Evolutionary conservation across 352 stramenopile genomes (phyloP).

Genomic region (Peronosclerospora sorghi): DNA sequence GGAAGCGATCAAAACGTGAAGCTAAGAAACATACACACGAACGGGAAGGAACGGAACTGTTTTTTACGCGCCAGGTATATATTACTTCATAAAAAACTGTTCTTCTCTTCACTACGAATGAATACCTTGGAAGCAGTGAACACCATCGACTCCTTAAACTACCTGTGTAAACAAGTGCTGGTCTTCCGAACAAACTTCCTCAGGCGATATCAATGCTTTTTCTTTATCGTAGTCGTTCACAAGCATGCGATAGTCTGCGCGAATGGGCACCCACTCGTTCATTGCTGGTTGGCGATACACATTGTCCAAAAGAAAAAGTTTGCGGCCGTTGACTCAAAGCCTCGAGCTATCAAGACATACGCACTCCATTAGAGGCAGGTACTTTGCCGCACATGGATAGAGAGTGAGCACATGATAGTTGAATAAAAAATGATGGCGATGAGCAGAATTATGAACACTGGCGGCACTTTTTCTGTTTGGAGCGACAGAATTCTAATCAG

Average conservation of each 20-base stretch:
- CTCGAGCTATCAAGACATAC: conserved; percentile 40
- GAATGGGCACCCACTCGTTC: conserved; percentile 34
- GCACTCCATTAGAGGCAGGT: conserved; percentile 49
- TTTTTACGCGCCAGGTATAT: too few species aligned
- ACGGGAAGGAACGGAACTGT: too few species aligned
- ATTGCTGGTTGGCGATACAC: conserved; percentile 67
- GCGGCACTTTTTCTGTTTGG: conserved; percentile 40
- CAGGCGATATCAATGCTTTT: conserved; percentile 27
- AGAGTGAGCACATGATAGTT: conserved; percentile 44
- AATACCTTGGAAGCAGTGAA: too few species aligned
- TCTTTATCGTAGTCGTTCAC: conserved; percentile 22
- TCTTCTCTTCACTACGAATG: too few species aligned
- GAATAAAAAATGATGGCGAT: conserved; percentile 43
- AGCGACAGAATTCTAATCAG: conserved; percentile 71
- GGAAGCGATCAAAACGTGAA: too few species aligned
- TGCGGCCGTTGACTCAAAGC: conserved; percentile 5
- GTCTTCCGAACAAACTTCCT: conserved; percentile 27
- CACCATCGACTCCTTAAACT: too few species aligned
- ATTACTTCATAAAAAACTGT: too few species aligned
- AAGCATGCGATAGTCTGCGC: conserved; percentile 52
- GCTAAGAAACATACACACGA: too few species aligned
- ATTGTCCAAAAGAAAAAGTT: conserved; percentile 57
- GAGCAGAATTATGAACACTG: conserved; percentile 23
- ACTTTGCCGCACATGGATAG: conserved; percentile 47
- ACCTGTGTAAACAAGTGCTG: conserved; percentile 29